Evolutionary conservation across 1,284 basidiomycete genomes (phyloP).

Genomic region (Boletellus deceptivus): DNA sequence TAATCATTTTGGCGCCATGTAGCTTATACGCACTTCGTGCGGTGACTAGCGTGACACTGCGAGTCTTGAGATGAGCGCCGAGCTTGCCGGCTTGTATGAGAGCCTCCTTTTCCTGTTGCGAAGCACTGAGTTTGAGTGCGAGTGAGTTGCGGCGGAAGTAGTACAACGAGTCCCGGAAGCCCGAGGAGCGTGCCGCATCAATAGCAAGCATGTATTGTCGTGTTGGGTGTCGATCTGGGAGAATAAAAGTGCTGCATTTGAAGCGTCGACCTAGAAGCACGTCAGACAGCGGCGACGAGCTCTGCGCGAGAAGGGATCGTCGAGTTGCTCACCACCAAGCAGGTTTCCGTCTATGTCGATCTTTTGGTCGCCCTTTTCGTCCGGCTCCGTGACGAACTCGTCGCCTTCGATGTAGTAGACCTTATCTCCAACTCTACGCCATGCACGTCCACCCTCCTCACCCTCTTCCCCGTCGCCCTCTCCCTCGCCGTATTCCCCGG

Average conservation of each 20-base stretch:
- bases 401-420: slow-evolving; percentile 83
- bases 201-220: slow-evolving; percentile 94
- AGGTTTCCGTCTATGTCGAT: slow-evolving; percentile 84
- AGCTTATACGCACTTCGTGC: slow-evolving; percentile 93
- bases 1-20: slow-evolving; percentile 88
- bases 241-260: slow-evolving; percentile 85
- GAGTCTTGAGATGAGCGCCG: slow-evolving; percentile 82
- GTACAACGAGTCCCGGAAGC: slow-evolving; percentile 94
- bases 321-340: slow-evolving; percentile 66
- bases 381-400: slow-evolving; percentile 82
- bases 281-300: slow-evolving; percentile 4
- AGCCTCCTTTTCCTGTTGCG: slow-evolving; percentile 86
- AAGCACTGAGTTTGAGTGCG: slow-evolving; percentile 87
- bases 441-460: slow-evolving; percentile 59
- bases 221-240: slow-evolving; percentile 80
- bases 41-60: slow-evolving; percentile 92
- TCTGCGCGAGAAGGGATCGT: neutral
- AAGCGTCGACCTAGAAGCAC: slow-evolving; percentile 68
- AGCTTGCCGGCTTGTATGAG: slow-evolving; percentile 88
- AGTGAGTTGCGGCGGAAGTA: slow-evolving; percentile 92
- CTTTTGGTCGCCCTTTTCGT: slow-evolving; percentile 89
- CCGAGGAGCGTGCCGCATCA: slow-evolving; percentile 92
- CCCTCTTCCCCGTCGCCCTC: slow-evolving; percentile 48
- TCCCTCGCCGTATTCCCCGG: slow-evolving; percentile 49
- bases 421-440: slow-evolving; percentile 72